These are phyloP conservation scores for Agrocybe pediades DNA, from an alignment of 768 basidiomycete species.

Conservation along the genomic window DNA sequence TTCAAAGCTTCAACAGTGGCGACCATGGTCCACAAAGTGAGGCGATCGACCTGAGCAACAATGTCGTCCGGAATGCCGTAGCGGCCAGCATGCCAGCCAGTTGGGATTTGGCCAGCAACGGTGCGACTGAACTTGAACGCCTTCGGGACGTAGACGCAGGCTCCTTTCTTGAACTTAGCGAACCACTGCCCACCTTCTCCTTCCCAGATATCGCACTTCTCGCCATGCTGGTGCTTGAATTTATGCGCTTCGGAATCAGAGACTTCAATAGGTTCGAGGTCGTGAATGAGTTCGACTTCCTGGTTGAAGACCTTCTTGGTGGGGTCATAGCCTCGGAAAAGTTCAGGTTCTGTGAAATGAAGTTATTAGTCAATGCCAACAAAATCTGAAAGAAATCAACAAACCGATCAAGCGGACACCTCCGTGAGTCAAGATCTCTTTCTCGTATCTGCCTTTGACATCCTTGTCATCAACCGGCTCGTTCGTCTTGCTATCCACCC, in stretches of 20 bases:
- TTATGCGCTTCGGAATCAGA: slow-evolving; percentile 88
- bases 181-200: slow-evolving; percentile 94
- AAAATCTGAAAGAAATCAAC: slow-evolving; percentile 19
- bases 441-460: slow-evolving; percentile 90
- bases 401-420: slow-evolving; percentile 94
- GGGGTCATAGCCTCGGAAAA: slow-evolving; percentile 97
- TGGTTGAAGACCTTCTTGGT: slow-evolving; percentile 98
- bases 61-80: slow-evolving; percentile 98
- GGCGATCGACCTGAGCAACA: slow-evolving; percentile 89
- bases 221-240: slow-evolving; percentile 96
- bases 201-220: slow-evolving; percentile 95
- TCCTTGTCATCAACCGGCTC: slow-evolving; percentile 99
- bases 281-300: slow-evolving; percentile 94
- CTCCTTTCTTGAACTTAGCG: slow-evolving; percentile 98
- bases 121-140: slow-evolving; percentile 92
- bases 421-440: slow-evolving; percentile 87
- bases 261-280: slow-evolving; percentile 95
- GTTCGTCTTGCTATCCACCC: slow-evolving; percentile 92
- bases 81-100: slow-evolving; percentile 95
- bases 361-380: slow-evolving; percentile 5
- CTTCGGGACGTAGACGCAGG: slow-evolving; percentile 90
- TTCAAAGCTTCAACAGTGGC: slow-evolving; percentile 95
- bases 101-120: slow-evolving; percentile 95
- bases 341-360: slow-evolving; percentile 76
- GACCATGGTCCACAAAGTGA: slow-evolving; percentile 93